Evolutionary conservation across 2,329 filamentous ascomycete species (phyloP), one percentile per base, ranked within the genome.

Genomic region (Phoma sp.): DNA sequence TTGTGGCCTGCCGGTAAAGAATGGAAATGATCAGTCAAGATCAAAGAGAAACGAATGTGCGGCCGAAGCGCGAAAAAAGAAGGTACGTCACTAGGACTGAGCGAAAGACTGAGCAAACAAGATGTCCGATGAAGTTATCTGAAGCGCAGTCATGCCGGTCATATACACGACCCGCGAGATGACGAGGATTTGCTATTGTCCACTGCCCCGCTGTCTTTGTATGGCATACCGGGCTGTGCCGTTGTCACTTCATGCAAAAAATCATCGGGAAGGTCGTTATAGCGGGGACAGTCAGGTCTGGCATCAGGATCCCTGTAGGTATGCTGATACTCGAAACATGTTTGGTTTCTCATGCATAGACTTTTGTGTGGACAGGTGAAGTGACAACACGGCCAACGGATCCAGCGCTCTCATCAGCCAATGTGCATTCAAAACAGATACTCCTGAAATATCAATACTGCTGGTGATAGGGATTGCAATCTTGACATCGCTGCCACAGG

Each of bases 1-100:
- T 72, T 36, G 56, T 66, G 59, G 46, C 62, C 64, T 60, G 60
- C 57, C 59, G 56, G 61, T 58, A 69, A 66, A 55, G 65, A 69
- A 60, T 59, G 66, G 33, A 66, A 54, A 45, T 50, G 57, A 60
- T 64, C 62, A 27, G 55, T 64, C 59, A 53, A 67, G 60, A 68
- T 50, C 59, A 42, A 51, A 53, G 11, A 49, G 44, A 64, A 68
- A 50, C 52, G 53, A 68, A 61, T 49, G 59, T 62, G 49, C 48
- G 51, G 57, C 45, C 24, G 35, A 25, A 39, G 44, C 36, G 48
- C 40, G 18, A 42, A 57, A 57, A 68, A 68, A 58, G 66, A 68
- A 50, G 55, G 65, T 60, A 55, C 41, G 60, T 59, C 62, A 41
- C 38, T 37, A 58, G 52, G 54, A 65, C 62, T 59, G 52, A 69